Percentiles rank a stretch among this genome's conserved stretches.
These are phyloP conservation scores for Linnemannia zychae DNA, from an alignment of 192 early-diverging fungal species.

Conservation along the genomic window DNA sequence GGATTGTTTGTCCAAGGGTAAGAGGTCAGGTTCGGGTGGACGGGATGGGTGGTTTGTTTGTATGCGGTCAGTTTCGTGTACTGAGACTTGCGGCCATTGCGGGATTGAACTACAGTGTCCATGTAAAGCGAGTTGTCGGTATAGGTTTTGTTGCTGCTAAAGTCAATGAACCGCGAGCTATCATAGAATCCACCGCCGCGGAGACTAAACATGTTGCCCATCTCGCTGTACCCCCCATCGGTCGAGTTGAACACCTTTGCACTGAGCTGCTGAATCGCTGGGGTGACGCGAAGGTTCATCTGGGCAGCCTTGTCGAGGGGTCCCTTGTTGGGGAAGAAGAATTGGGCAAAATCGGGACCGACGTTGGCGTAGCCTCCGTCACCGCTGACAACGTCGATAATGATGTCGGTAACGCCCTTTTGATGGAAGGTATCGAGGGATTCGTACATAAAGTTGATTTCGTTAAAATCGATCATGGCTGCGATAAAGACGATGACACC, in stretches of 20 bases:
- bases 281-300: constrained; percentile 12
- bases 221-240: background rate
- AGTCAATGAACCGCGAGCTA: constrained; percentile 7
- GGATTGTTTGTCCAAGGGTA: constrained; percentile 28
- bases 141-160: constrained; percentile 3
- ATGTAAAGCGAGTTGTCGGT: constrained; percentile 12
- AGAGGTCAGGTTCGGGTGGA: background rate
- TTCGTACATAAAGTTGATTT: constrained; percentile 9
- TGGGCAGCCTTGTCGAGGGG: constrained; percentile 5
- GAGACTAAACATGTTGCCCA: constrained; percentile 11
- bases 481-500: background rate
- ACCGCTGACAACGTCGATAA: constrained; percentile 6
- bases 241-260: constrained; percentile 3
- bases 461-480: background rate
- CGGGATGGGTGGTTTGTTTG: background rate
- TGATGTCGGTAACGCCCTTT: constrained; percentile 14
- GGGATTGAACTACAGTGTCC: background rate
- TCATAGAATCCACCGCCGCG: constrained; percentile 5
- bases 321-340: constrained; percentile 23
- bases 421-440: constrained; percentile 6
- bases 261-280: constrained; percentile 3
- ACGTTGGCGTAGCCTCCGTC: constrained; percentile 12
- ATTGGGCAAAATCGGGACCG: constrained; percentile 5
- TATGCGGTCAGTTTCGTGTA: constrained; percentile 13
- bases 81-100: background rate